These are phyloP conservation scores for Spatholobus suberectus DNA, from an alignment of 306 rosid species.

Conservation along the genomic window DNA sequence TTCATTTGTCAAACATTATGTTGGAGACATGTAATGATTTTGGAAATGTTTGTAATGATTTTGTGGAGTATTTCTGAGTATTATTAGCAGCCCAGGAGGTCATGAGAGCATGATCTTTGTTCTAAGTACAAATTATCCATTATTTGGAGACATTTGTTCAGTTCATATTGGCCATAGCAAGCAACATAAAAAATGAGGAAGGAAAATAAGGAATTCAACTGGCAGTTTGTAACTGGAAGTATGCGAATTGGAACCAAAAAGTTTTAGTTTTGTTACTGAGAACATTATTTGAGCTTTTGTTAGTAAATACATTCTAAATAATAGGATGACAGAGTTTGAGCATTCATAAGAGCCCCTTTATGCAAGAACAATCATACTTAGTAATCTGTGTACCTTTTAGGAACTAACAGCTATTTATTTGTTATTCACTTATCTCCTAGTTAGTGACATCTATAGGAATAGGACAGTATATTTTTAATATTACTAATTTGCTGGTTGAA, in stretches of 20 bases:
- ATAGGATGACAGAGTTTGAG: neutral
- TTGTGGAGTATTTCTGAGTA: neutral
- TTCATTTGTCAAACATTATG: neutral
- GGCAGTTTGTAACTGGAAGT: neutral
- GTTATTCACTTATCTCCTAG: neutral
- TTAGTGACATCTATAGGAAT: slow-evolving; percentile 7
- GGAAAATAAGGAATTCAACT: neutral
- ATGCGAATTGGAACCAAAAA: neutral
- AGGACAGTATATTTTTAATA: neutral
- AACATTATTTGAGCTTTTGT: slow-evolving; percentile 13
- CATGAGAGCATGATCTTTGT: neutral
- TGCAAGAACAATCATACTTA: neutral
- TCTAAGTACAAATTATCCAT: neutral
- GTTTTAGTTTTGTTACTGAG: neutral
- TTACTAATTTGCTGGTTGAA: neutral
- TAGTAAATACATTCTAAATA: neutral
- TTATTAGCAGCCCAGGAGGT: neutral
- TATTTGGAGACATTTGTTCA: neutral
- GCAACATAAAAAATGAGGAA: neutral
- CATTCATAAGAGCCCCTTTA: neutral
- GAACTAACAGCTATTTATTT: neutral
- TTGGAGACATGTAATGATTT: neutral
- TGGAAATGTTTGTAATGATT: neutral
- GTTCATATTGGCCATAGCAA: neutral
- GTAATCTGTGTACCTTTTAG: neutral